Conservation (phyloP, 176 grass and related monocot species). For the Carex pumila region DNA sequence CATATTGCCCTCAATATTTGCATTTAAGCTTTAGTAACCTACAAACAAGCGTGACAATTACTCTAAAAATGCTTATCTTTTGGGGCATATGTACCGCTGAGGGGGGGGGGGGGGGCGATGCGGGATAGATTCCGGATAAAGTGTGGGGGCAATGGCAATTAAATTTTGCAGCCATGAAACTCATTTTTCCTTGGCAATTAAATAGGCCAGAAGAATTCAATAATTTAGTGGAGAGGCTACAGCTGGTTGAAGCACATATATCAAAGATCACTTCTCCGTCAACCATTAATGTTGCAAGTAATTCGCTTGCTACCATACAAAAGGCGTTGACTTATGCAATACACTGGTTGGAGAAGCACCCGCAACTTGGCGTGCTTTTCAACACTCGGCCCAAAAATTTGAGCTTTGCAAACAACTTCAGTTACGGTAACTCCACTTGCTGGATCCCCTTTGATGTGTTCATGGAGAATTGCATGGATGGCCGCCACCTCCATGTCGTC, state of each 20-base stretch:
- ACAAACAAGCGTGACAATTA: not conserved
- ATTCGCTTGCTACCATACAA: conserved; percentile 41
- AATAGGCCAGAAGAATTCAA: conserved; percentile 67
- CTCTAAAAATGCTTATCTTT: not conserved
- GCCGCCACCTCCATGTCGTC: conserved; percentile 50
- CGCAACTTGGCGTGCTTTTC: conserved; percentile 46
- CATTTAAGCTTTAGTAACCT: not conserved
- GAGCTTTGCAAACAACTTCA: conserved; percentile 30
- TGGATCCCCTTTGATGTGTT: conserved; percentile 85
- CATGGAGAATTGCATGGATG: conserved; percentile 83
- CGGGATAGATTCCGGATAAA: not conserved
- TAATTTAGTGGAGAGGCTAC: conserved; percentile 56
- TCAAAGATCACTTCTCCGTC: conserved; percentile 32
- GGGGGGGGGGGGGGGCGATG: not conserved
- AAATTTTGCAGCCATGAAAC: conserved; percentile 17
- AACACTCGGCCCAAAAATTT: conserved; percentile 38
- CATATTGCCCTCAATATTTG: not conserved
- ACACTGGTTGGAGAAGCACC: conserved; percentile 40
- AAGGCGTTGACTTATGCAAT: conserved; percentile 30
- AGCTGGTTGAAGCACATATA: conserved; percentile 45
- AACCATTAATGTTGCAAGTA: conserved; percentile 33
- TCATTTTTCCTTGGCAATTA: conserved; percentile 12
- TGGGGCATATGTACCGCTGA: not conserved
- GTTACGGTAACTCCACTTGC: conserved; percentile 49
- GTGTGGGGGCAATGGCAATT: not conserved